Base-by-base conservation (phyloP, 441 rosid species). In the Lagerstroemia fauriei region DNA sequence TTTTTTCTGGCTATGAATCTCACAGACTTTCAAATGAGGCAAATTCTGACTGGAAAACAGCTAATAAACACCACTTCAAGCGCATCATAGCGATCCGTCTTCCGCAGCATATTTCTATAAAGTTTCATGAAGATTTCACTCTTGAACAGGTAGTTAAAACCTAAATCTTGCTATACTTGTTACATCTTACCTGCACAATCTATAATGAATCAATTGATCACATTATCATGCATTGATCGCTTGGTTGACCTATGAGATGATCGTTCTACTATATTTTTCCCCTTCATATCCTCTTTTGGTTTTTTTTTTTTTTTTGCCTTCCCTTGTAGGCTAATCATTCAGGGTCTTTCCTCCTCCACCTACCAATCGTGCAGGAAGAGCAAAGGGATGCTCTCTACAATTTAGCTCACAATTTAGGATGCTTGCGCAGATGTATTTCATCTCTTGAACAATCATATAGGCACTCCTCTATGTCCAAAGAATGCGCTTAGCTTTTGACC, bases 401-500 rank as follows among this genome's bases (percentile, higher is more conserved):
- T 81, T 90, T 94, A 85, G 83, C 92, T 69, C 89, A 89, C 85
- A 87, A 85, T 83, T 85, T 93, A 79, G 88, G 89, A 83, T 83
- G 85, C 81, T 85, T 93, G 86, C 87, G 86, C 71, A 85, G 88
- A 77, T 88, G 82, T 85, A 84, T 88, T 78, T 86, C 87, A 80
- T 84, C 90, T 65, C 78, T 92, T 77, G 87, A 77, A 50, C 90
- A 84, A 77, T 84, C 90, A 74, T 88, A 85, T 82, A 83, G 88
- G 11, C 77, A 79, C 76, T 87, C 81, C 72, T 70, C 75, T 97
- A 97, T 86, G 86, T 95, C 85, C 98, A 92, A 90, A 91, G 99
- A 88, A 97, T 97, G 99, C 99, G 99, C 61, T 92, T 95, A 50
- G 89, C 93, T 80, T 81, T 91, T 81, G 99, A 97, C 85, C 95